A percentile compares a stretch with the other conserved stretches of the same genome.
Evolutionary conservation across 345 rosid species (phyloP).

Genomic region (Linum usitatissimum): DNA sequence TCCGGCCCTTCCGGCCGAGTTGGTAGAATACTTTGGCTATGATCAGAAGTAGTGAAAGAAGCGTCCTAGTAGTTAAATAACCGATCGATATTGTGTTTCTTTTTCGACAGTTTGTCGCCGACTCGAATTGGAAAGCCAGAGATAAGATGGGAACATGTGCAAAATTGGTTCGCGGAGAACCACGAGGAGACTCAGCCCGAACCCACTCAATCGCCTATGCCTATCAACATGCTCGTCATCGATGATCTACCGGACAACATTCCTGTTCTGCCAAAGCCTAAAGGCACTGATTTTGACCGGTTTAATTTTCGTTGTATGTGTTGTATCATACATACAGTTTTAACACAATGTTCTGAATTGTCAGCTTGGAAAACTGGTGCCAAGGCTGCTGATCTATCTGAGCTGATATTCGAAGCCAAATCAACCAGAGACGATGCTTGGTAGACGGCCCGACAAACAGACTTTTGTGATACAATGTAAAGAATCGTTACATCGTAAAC

Average conservation of each 20-base stretch:
- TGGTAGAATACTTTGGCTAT: neutral
- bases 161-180: slow-evolving; percentile 53
- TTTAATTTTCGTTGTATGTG: too few relatives aligned
- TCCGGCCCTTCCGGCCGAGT: neutral
- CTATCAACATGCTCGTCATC: slow-evolving; percentile 22
- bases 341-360: too few relatives aligned
- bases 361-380: slow-evolving; percentile 9
- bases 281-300: neutral
- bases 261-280: too few relatives aligned
- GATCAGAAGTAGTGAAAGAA: neutral
- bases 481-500: too few relatives aligned
- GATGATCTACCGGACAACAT: too few relatives aligned
- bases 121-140: slow-evolving; percentile 42
- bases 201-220: slow-evolving; percentile 17
- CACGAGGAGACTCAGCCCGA: slow-evolving; percentile 18
- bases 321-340: too few relatives aligned
- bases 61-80: neutral
- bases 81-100: slow-evolving; percentile 6
- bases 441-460: slow-evolving; percentile 26
- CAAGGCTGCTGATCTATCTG: slow-evolving; percentile 36
- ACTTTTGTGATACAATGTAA: too few relatives aligned
- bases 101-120: slow-evolving; percentile 35
- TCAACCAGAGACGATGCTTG: slow-evolving; percentile 66
- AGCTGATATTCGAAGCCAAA: slow-evolving; percentile 64
- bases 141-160: slow-evolving; percentile 60